Base-by-base conservation (phyloP, 352 stramenopile species). In the Phytopythium delawarense region DNA sequence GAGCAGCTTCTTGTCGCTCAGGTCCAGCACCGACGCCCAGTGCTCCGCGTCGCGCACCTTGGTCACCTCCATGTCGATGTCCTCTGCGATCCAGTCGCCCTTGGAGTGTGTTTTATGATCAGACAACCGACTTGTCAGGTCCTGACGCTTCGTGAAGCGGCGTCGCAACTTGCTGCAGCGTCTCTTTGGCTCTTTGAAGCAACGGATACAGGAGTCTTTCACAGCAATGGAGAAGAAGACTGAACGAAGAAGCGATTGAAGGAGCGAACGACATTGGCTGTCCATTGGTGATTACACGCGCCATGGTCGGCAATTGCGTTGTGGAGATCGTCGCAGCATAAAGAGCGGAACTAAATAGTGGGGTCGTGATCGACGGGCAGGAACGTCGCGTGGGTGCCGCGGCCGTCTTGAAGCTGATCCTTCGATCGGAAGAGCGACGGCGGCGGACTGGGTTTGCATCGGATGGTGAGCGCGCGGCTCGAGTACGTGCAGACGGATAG, bases 21-120 rank as follows among this genome's bases (percentile, higher is more conserved):
- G 61, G 28, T 88, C 75, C 4, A 76, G 70, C 44, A 91, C 59
- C 40, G 75, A 61, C 20, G 59, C 49, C 79, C 81, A 91, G 59
- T 89, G 78, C 69, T 91, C 79, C 1, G 65, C 69, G 61, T 91
- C 79, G 30, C 78, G 75, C 46, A 88, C 76, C 39, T 82, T 82
- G 23, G 58, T 74, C 61, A 87, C 70, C 37, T 81, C 75, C 74
- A 82, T 87, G 40, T 15, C 46, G 28, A 25, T 20, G 8, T 15
- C 25, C 16, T 20, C 20, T 7, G 44, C 20, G 45, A 40, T 35
- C 49, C 23, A 56, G 8, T 34, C 21, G 28, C 6, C 39, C 49
- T 56, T 23, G 6, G 25, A 32, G 8, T 0, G 12, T 40, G 21
- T n/a, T 9, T 16, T 34, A 8, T 34, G 25, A 11, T 37, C 13